Evolutionary conservation across 1,284 basidiomycete genomes (phyloP).

Genomic region (Trametes versicolor): DNA sequence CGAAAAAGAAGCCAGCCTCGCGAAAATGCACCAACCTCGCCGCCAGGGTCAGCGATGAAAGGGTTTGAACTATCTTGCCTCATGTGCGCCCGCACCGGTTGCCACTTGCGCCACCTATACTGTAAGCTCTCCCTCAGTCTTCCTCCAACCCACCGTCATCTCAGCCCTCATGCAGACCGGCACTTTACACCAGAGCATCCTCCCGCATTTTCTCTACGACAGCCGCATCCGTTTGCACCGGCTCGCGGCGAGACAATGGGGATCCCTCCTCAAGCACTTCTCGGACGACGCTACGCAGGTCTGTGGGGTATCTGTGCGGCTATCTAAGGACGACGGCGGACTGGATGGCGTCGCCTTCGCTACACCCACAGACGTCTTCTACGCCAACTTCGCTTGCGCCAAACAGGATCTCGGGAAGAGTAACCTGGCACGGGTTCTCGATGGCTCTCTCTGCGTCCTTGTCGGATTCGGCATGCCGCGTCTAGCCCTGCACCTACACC

Average conservation of each 20-base stretch:
- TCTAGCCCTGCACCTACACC: conserved; percentile 25
- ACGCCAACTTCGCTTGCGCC: conserved; percentile 5
- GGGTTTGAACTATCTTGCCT: not conserved
- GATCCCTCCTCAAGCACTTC: conserved; percentile 8
- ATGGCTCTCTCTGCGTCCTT: conserved; percentile 2
- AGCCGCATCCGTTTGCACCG: not conserved
- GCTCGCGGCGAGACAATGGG: not conserved
- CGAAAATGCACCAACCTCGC: too few species aligned
- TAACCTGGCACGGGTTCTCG: conserved; percentile 8
- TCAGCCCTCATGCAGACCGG: not conserved
- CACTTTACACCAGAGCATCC: not conserved
- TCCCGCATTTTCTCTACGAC: not conserved
- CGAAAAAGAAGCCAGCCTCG: too few species aligned
- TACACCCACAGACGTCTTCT: conserved; percentile 22
- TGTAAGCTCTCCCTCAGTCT: not conserved
- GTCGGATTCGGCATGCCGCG: conserved; percentile 29
- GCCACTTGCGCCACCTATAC: not conserved
- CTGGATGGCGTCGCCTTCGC: conserved; percentile 24
- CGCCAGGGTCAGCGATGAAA: too few species aligned
- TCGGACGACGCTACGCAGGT: conserved; percentile 8
- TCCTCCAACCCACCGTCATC: not conserved
- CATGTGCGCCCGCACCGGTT: not conserved
- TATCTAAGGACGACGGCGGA: conserved; percentile 9
- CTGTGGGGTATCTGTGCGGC: conserved; percentile 21
- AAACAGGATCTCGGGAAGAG: not conserved